Evolutionary conservation across 768 basidiomycete species (phyloP).

Genomic region (Panaeolus papilionaceus): DNA sequence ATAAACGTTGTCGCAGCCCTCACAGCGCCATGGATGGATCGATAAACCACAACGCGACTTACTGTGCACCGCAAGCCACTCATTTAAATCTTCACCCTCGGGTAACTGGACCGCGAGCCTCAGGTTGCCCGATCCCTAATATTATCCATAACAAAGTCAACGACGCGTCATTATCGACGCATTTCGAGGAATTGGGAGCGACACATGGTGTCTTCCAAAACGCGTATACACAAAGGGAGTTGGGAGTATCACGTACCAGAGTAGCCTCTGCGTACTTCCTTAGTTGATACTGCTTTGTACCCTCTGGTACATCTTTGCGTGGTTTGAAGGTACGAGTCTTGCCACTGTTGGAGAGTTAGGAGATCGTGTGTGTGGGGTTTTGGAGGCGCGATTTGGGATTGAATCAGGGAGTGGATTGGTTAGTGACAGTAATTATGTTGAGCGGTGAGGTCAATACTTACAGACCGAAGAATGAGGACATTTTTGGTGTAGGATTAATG

Average conservation of each 20-base stretch:
- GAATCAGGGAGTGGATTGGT: neutral
- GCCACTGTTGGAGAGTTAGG: constrained; percentile 52
- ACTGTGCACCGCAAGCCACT: constrained; percentile 99
- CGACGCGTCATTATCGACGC: constrained; percentile 9
- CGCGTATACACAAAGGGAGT: neutral
- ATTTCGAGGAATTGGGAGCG: constrained; percentile 12
- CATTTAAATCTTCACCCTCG: constrained; percentile 96
- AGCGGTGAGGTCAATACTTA: constrained; percentile 44
- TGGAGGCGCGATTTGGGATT: neutral
- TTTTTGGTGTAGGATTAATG: constrained; percentile 32
- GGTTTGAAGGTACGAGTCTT: constrained; percentile 97
- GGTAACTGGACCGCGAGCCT: constrained; percentile 91
- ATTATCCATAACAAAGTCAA: neutral
- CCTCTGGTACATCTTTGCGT: constrained; percentile 92
- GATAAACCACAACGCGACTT: constrained; percentile 29
- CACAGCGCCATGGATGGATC: constrained; percentile 1
- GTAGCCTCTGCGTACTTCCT: constrained; percentile 99
- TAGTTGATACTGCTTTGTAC: constrained; percentile 97
- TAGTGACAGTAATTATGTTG: neutral
- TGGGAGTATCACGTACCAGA: constrained; percentile 54
- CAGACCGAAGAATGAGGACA: constrained; percentile 93
- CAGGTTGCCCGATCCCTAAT: constrained; percentile 93
- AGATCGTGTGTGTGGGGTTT: neutral
- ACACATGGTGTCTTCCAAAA: neutral
- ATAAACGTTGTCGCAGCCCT: neutral